These are phyloP conservation scores for Tetraselmis chui DNA, from an alignment of 139 green algal species.

Conservation along the genomic window DNA sequence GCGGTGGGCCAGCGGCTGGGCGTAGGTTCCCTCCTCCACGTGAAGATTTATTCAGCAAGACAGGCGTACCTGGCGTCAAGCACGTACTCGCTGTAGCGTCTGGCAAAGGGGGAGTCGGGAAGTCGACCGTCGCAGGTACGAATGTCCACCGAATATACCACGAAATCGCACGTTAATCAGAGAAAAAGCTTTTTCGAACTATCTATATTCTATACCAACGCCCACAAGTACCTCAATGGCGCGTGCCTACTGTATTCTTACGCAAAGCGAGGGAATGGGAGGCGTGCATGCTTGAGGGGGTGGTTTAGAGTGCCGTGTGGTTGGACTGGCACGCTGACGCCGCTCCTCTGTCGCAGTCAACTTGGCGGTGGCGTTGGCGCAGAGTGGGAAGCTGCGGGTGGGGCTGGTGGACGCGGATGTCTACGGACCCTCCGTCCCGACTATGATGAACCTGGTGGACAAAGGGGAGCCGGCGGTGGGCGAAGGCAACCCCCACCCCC, in stretches of 20 bases:
- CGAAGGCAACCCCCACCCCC: neutral
- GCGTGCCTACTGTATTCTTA: neutral
- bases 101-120: constrained; percentile 90
- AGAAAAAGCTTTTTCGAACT: too few relatives aligned
- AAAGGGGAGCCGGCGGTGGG: constrained; percentile 40
- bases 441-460: constrained; percentile 73
- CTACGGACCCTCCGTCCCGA: constrained; percentile 77
- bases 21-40: neutral
- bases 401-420: constrained; percentile 90
- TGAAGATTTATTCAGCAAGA: neutral
- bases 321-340: too few relatives aligned
- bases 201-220: too few relatives aligned
- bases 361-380: constrained; percentile 72
- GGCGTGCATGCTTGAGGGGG: too few relatives aligned
- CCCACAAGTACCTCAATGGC: neutral
- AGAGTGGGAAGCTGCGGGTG: constrained; percentile 49
- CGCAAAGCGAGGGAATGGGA: too few relatives aligned
- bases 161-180: too few relatives aligned
- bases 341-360: constrained; percentile 78
- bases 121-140: constrained; percentile 78
- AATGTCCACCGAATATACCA: neutral
- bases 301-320: too few relatives aligned
- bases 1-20: neutral
- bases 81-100: constrained; percentile 82
- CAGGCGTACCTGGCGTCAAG: constrained; percentile 44